Percentiles rank a stretch among this genome's conserved stretches.
Evolutionary conservation across 768 basidiomycete genomes (phyloP).

Genomic region (Pulveroboletus sp.): DNA sequence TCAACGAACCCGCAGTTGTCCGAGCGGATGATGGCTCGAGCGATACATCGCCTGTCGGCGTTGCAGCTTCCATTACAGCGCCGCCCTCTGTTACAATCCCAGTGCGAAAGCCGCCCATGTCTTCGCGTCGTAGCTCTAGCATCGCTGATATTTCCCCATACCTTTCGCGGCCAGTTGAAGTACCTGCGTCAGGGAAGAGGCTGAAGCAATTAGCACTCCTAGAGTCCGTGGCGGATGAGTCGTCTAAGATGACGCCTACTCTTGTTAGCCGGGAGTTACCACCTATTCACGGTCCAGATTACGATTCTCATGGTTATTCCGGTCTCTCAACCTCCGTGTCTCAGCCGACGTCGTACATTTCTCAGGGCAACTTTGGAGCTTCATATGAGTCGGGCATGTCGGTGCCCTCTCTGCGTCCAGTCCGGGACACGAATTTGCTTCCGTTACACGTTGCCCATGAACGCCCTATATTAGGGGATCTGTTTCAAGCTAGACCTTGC

Average conservation of each 20-base stretch:
- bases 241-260: slow-evolving; percentile 54
- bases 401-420: slow-evolving; percentile 4
- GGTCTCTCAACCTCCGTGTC: slow-evolving; percentile 28
- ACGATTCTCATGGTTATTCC: slow-evolving; percentile 4
- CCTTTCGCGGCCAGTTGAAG: slow-evolving; percentile 48
- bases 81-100: slow-evolving; percentile 14
- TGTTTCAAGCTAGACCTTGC: slow-evolving; percentile 44
- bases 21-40: slow-evolving; percentile 1
- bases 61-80: neutral
- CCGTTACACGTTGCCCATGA: slow-evolving; percentile 5
- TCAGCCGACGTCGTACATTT: slow-evolving; percentile 15
- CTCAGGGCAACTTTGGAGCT: slow-evolving; percentile 22
- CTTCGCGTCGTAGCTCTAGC: slow-evolving; percentile 38
- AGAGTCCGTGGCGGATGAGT: slow-evolving; percentile 70
- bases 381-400: slow-evolving; percentile 33
- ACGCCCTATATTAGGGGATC: slow-evolving; percentile 17
- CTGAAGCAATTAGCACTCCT: slow-evolving; percentile 67
- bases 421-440: slow-evolving; percentile 5
- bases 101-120: slow-evolving; percentile 18
- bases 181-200: slow-evolving; percentile 55
- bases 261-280: slow-evolving; percentile 27
- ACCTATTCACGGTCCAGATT: slow-evolving; percentile 2
- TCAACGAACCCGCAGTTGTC: neutral
- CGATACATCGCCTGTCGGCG: slow-evolving; percentile 7
- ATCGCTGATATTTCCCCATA: slow-evolving; percentile 70